Evolutionary conservation across 2,329 filamentous ascomycete genomes (phyloP).

Genomic region (Botrytis porri): DNA sequence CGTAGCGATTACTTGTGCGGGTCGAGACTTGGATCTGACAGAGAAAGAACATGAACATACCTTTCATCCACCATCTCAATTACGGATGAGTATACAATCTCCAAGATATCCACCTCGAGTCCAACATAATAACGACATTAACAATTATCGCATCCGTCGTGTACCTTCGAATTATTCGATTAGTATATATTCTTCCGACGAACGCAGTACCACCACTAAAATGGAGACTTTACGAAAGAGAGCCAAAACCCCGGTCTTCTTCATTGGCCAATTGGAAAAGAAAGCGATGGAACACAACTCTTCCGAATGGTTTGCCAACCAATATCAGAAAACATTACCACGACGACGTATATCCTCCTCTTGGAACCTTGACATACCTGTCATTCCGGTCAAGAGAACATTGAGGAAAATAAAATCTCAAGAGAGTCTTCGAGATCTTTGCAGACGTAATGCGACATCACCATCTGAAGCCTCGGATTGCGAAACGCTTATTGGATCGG

Average conservation of each 20-base stretch:
- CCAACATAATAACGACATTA: neutral
- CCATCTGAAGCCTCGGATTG: slow-evolving; percentile 17
- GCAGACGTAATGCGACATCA: slow-evolving; percentile 21
- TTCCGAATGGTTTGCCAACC: slow-evolving; percentile 29
- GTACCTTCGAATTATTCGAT: slow-evolving; percentile 20
- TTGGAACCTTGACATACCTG: slow-evolving; percentile 14
- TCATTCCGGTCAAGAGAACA: slow-evolving; percentile 18
- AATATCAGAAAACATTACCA: slow-evolving; percentile 30
- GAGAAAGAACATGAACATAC: slow-evolving; percentile 7
- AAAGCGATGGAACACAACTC: slow-evolving; percentile 20
- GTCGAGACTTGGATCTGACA: slow-evolving; percentile 8
- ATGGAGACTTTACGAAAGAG: slow-evolving; percentile 20
- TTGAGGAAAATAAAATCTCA: slow-evolving; percentile 36
- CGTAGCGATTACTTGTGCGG: neutral
- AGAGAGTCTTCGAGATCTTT: slow-evolving; percentile 31
- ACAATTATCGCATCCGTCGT: neutral
- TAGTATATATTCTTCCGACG: slow-evolving; percentile 22
- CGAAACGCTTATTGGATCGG: slow-evolving; percentile 24
- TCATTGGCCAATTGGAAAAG: slow-evolving; percentile 34
- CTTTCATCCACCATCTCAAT: slow-evolving; percentile 11
- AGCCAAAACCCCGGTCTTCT: slow-evolving; percentile 35
- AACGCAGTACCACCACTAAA: neutral
- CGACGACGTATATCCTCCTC: slow-evolving; percentile 18
- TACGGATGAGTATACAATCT: neutral
- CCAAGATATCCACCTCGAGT: neutral